A percentile compares a stretch with the other conserved stretches of the same genome.
Evolutionary conservation across 164 flowering plant genomes (phyloP).

Genomic region (Protea cynaroides): DNA sequence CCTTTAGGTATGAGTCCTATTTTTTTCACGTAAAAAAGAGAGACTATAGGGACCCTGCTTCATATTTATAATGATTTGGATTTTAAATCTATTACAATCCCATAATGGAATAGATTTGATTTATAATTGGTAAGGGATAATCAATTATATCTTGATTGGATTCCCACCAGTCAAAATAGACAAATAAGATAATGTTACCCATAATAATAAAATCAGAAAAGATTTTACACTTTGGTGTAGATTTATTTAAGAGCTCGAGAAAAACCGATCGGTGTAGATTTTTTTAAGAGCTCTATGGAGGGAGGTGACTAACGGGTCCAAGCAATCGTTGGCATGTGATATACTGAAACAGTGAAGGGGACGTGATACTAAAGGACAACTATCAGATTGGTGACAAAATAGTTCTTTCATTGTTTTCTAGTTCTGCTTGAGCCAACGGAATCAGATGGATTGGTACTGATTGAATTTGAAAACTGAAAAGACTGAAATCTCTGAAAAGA

Average conservation of each 20-base stretch:
- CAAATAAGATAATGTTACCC: too few relatives aligned
- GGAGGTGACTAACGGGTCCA: conserved; percentile 29
- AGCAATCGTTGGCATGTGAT: conserved; percentile 45
- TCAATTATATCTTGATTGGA: too few relatives aligned
- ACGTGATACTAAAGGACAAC: conserved; percentile 31
- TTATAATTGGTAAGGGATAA: too few relatives aligned
- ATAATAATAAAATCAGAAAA: too few relatives aligned
- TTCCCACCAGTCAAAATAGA: too few relatives aligned
- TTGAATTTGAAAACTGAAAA: conserved; percentile 21
- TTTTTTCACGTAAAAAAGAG: too few relatives aligned
- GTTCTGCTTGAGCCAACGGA: conserved; percentile 14
- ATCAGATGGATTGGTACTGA: conserved; percentile 12
- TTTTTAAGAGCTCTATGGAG: conserved; percentile 38
- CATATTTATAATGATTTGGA: too few relatives aligned
- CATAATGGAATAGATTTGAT: too few relatives aligned
- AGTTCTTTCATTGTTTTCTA: conserved; percentile 17
- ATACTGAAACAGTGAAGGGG: conserved; percentile 43
- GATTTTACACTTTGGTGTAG: conserved; percentile 53
- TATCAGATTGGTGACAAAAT: too few relatives aligned
- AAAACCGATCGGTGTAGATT: conserved; percentile 48
- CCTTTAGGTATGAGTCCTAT: too few relatives aligned
- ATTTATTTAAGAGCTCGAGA: conserved; percentile 21
- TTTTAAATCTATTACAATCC: too few relatives aligned
- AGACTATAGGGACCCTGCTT: too few relatives aligned
- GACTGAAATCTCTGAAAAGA: conserved; percentile 19